Base-by-base conservation (phyloP, 106 monocot genomes). In the Gastrodia elata region DNA sequence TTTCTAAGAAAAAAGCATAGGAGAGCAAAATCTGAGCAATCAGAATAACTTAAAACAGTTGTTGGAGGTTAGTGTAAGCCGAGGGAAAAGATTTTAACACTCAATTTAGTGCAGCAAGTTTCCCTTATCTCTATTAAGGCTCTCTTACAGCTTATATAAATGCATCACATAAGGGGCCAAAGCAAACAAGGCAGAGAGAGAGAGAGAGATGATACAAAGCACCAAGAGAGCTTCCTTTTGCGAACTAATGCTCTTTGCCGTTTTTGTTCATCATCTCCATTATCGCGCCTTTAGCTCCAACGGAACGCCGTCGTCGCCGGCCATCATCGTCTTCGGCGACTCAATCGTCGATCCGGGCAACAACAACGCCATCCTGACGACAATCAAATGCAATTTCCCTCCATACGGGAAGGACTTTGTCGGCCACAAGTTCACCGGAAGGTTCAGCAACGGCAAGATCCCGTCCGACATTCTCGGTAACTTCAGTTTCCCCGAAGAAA, bases 261-360 rank as follows among this genome's bases (percentile, higher is more conserved):
- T 37, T 67, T 36, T 67, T 4, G 36, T 67, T 37, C 39, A 22
- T 24, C 13, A 7, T 39, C 69, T 69, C 11, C 61, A 61, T 61
- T 20, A n/a, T 2, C 0, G 69, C 4, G 69, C 69, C 69, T 2
- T 3, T 5, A 25, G 69, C 14, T 22, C 38, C 0, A 68, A 76
- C 68, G 6, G 2, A 27, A 49, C 68, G 10, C 15, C 25, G 8
- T 48, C 5, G 6, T 8, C 68, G 28, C 81, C 88, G 3, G 86
- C 88, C 4, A 35, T 89, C 18, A 79, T 93, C 30, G 83, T 83
- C 24, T 91, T 94, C 68, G 91, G 91, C 0, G 94, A 94, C 83
- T 94, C 94, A n/a, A 84, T 91, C 38, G 84, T 94, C 24, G 94
- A 94, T 43, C 75, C 94, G 0, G 94, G 94, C 35, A 91, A 91